Conservation (phyloP, 1,284 basidiomycete species). For the Salmacisia buchloeana region DNA sequence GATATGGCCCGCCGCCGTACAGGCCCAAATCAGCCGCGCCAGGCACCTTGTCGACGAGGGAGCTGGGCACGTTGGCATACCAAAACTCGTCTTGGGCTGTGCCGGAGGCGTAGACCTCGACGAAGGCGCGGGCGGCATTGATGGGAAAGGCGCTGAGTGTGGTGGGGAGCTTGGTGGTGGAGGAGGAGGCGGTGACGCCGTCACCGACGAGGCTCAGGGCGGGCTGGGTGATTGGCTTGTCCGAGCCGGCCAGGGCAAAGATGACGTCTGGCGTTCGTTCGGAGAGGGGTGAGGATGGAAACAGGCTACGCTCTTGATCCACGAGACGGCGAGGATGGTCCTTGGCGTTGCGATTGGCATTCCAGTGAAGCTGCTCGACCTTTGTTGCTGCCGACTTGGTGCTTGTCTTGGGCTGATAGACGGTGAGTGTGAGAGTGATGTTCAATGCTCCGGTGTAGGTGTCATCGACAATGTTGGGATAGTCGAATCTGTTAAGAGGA, state of each 20-base stretch:
- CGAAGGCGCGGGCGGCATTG: conserved; percentile 24
- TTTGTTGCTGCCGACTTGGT: not conserved
- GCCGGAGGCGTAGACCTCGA: conserved; percentile 31
- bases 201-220: conserved; percentile 16
- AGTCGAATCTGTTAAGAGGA: conserved; percentile 22
- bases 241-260: conserved; percentile 22
- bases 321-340: no score
- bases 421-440: conserved; percentile 11
- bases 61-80: conserved; percentile 67
- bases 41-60: conserved; percentile 59
- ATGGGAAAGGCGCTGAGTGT: conserved; percentile 18
- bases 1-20: conserved; percentile 57
- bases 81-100: conserved; percentile 47
- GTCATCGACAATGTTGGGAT: conserved; percentile 34
- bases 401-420: conserved; percentile 7
- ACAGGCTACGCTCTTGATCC: not conserved
- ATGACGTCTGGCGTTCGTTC: conserved; percentile 17
- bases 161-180: not conserved
- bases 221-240: conserved; percentile 21
- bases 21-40: conserved; percentile 56
- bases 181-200: conserved; percentile 9
- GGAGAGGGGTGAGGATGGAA: not conserved
- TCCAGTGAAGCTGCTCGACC: no score
- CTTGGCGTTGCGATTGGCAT: no score
- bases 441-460: conserved; percentile 31